These are phyloP conservation scores for Gracilaria gracilis DNA, from an alignment of 23 red algal species.

Conservation along the genomic window DNA sequence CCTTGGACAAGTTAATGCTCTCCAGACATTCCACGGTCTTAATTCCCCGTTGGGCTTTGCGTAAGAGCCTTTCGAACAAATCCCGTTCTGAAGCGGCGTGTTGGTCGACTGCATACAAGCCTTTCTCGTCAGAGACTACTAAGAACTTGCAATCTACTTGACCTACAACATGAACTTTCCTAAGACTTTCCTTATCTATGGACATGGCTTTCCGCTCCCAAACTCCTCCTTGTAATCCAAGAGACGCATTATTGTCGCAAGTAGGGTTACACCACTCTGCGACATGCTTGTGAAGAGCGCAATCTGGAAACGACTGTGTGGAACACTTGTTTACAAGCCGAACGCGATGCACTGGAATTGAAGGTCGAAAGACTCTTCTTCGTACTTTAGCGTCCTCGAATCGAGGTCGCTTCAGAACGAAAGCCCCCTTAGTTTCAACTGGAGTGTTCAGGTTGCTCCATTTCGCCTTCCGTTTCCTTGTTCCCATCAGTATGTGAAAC, in stretches of 20 bases:
- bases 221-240: neutral
- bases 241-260: neutral
- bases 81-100: conserved; percentile 91
- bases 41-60: conserved; percentile 23
- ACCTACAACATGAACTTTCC: conserved; percentile 56
- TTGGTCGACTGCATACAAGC: conserved; percentile 85
- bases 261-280: conserved; percentile 41
- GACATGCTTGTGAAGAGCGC: neutral
- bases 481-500: neutral
- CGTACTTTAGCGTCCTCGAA: neutral
- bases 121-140: conserved; percentile 47
- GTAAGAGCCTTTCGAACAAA: conserved; percentile 68
- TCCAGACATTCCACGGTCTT: neutral
- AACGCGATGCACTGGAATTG: neutral
- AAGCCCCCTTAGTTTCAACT: neutral
- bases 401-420: neutral
- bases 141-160: conserved; percentile 87
- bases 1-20: neutral
- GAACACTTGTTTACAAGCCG: neutral
- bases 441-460: neutral
- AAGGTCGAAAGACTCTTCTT: neutral
- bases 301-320: neutral
- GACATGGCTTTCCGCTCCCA: conserved; percentile 9
- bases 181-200: conserved; percentile 24
- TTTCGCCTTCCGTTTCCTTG: neutral